Conservation (phyloP, 2,329 filamentous ascomycete species). For the Diaporthe citriasiana region DNA sequence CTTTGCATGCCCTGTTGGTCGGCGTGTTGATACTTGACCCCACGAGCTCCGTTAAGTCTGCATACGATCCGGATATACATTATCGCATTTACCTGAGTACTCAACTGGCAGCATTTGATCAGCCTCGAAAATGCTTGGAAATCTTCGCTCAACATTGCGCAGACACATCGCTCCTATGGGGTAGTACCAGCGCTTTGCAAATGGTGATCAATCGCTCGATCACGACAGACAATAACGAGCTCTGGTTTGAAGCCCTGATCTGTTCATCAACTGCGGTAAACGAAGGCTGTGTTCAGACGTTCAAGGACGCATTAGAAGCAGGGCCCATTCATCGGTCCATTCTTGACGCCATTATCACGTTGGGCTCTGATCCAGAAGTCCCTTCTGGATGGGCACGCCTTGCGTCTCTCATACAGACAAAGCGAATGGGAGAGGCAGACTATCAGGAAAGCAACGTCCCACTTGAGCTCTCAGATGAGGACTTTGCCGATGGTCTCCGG, state of each 20-base stretch:
- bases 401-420: neutral
- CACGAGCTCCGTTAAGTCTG: accelerated
- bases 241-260: neutral
- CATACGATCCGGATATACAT: neutral
- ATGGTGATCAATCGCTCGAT: neutral
- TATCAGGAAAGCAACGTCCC: accelerated
- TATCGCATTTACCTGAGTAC: neutral
- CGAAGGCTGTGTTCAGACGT: neutral
- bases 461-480: neutral
- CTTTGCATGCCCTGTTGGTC: neutral
- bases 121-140: neutral
- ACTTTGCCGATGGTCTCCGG: neutral
- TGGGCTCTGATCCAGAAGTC: neutral
- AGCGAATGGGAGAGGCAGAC: accelerated
- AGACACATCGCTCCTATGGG: neutral
- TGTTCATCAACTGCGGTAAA: neutral
- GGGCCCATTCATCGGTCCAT: neutral
- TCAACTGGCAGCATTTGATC: neutral
- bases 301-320: accelerated
- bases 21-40: neutral
- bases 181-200: neutral
- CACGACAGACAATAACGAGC: accelerated
- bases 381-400: neutral
- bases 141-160: neutral
- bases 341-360: neutral